phyloP scores from a whole-genome alignment of 306 rosid species.

The Hippophae gyantsensis region DNA sequence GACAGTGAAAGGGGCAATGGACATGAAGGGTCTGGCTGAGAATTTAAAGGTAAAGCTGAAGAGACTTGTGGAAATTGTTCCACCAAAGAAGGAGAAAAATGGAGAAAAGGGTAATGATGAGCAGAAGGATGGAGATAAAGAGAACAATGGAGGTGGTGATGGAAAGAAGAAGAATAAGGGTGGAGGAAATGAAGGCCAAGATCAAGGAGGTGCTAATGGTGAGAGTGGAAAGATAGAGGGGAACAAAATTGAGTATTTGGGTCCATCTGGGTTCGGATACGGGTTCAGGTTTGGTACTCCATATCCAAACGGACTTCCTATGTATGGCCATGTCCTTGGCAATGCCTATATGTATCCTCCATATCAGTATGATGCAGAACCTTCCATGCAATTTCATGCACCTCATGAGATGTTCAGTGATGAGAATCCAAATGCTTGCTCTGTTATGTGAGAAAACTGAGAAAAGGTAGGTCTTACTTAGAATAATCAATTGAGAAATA shows the following conservation, averaged over 20 bases:
- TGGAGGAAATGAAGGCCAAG: conserved; percentile 13
- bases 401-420: no score
- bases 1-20: conserved; percentile 60
- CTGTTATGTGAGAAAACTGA: no score
- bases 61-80: conserved; percentile 52
- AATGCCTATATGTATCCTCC: no score
- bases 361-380: no score
- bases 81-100: conserved; percentile 50
- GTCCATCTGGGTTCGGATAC: conserved; percentile 16
- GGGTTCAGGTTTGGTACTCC: conserved; percentile 14
- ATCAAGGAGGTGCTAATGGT: conserved; percentile 11
- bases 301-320: neutral
- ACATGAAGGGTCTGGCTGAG: conserved; percentile 38
- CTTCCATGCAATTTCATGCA: no score
- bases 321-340: no score
- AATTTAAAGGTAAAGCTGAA: conserved; percentile 34
- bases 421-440: no score
- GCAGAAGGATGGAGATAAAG: conserved; percentile 11
- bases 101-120: neutral
- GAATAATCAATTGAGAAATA: no score
- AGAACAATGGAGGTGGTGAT: conserved; percentile 7
- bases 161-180: conserved; percentile 14
- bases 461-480: no score
- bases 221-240: conserved; percentile 25
- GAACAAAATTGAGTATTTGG: conserved; percentile 19